These are phyloP conservation scores for Nidularia pulvinata DNA, from an alignment of 768 basidiomycete genomes.

Conservation along the genomic window DNA sequence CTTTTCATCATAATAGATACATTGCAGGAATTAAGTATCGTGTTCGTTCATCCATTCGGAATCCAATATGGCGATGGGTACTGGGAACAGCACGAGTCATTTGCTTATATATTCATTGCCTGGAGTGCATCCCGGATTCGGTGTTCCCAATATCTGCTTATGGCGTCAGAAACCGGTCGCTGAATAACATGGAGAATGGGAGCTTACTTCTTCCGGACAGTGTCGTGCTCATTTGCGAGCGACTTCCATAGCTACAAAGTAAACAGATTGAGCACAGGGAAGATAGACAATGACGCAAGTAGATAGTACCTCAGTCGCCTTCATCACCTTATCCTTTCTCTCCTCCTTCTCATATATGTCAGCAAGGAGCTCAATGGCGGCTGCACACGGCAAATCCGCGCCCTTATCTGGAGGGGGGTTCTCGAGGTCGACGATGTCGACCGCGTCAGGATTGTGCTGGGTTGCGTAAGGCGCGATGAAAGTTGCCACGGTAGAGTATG, in stretches of 20 bases:
- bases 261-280: not conserved
- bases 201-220: slow-evolving; percentile 71
- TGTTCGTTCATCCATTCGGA: too few species aligned
- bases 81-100: too few species aligned
- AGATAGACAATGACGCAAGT: slow-evolving; percentile 4
- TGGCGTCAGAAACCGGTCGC: slow-evolving; percentile 1
- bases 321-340: slow-evolving; percentile 38
- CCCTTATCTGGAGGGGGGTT: slow-evolving; percentile 64
- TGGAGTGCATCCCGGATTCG: slow-evolving; percentile 55
- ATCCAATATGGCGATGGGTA: too few species aligned
- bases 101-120: not conserved
- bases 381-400: slow-evolving; percentile 74
- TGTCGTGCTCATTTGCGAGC: slow-evolving; percentile 69
- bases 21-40: too few species aligned
- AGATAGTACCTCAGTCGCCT: slow-evolving; percentile 46
- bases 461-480: slow-evolving; percentile 72
- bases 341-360: slow-evolving; percentile 68
- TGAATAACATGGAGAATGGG: not conserved
- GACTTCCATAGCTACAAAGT: slow-evolving; percentile 63
- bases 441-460: slow-evolving; percentile 17
- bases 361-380: slow-evolving; percentile 86
- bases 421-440: slow-evolving; percentile 68
- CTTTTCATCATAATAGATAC: too few species aligned
- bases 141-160: slow-evolving; percentile 72
- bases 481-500: slow-evolving; percentile 50